Evolutionary conservation across 2,329 filamentous ascomycete genomes (phyloP), one percentile per base, ranked within the genome.

Genomic region (Neonectria hederae): DNA sequence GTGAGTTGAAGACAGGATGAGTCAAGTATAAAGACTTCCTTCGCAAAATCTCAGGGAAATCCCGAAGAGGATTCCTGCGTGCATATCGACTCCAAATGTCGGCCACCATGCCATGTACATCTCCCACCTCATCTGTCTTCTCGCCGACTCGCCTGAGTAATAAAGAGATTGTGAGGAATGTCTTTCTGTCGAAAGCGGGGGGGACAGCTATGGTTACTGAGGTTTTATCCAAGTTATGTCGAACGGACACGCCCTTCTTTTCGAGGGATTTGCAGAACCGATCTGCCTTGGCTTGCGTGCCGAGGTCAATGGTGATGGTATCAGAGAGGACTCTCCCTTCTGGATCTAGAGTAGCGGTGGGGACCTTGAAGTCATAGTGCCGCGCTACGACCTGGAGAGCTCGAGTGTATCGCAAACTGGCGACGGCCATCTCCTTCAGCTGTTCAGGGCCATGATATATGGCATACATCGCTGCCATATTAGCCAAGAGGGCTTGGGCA

Each of bases 391-490:
- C 83, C 75, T 93, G 89, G 14, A 97, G 77, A 35, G 91, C 84
- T 66, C 89, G 86, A 26, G 93, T 89, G 75, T 90, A 89, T 28
- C 89, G 87, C 72, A 93, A 88, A 68, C 92, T 87, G 68, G 90
- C 88, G 77, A 94, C 87, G 1, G 95, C 94, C 76, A 97, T 97
- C 14, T 88, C 86, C 80, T 89, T 93, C 54, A 98, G 82, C 19
- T 94, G 94, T 58, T 89, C 80, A 1, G 95, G 95, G 4, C 95
- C 95, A 77, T 98, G 95, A 79, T 97, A 98, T 58, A 97, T 86
- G 56, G 94, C 94, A 76, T 97, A 98, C 82, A 97, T 91, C 59
- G 94, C 93, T 71, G 89, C 95, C 93, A 97, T 97, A 79, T 98
- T 98, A 40, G 95, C 95, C 55, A 97, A 84, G 26, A 98, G 83